A percentile compares a stretch with the other conserved stretches of the same genome.
Evolutionary conservation across 345 rosid genomes (phyloP).

Genomic region (Sonneratia alba): DNA sequence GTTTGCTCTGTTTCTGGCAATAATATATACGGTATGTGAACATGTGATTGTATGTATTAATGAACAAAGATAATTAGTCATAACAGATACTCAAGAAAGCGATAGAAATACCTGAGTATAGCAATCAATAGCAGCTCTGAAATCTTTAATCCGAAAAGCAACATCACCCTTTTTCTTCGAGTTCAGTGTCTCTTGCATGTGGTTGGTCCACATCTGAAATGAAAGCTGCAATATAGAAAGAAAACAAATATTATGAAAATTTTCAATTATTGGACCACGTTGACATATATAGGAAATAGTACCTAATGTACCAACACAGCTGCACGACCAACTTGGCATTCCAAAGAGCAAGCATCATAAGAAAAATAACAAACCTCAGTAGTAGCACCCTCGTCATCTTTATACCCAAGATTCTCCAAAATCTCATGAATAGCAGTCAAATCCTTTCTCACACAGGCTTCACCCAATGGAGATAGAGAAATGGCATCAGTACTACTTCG

Average conservation of each 20-base stretch:
- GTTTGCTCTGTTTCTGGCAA: too few species aligned
- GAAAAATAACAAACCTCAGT: constrained; percentile 49
- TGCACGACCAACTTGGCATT: neutral
- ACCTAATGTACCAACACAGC: too few species aligned
- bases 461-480: constrained; percentile 75
- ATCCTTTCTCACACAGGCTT: constrained; percentile 71
- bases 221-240: constrained; percentile 49
- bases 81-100: neutral
- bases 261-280: neutral
- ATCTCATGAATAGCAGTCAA: constrained; percentile 72
- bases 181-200: constrained; percentile 73
- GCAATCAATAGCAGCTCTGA: constrained; percentile 46
- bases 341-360: neutral
- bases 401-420: constrained; percentile 67
- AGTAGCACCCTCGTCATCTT: constrained; percentile 73
- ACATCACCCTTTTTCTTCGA: constrained; percentile 79
- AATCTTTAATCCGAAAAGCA: constrained; percentile 69
- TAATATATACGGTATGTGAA: too few species aligned
- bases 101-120: constrained; percentile 50
- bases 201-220: constrained; percentile 76
- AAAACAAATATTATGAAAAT: neutral
- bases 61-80: too few species aligned
- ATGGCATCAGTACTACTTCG: constrained; percentile 37
- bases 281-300: neutral
- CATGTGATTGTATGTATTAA: too few species aligned